Conservation (phyloP, 768 basidiomycete genomes). For the Serendipita vermifera region DNA sequence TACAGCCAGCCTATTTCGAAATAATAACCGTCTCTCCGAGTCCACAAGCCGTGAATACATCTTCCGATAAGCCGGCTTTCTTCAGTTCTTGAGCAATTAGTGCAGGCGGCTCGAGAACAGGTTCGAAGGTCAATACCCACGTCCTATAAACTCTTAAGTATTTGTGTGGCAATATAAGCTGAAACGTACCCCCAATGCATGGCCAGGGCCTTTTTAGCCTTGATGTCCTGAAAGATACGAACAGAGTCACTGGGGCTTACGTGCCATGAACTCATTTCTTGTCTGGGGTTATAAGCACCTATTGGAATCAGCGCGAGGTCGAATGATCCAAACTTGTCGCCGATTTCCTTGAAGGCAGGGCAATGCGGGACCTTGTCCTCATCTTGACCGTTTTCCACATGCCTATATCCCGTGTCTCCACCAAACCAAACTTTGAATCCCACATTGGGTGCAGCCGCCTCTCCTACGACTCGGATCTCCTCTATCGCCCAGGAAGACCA, state of each 20-base stretch:
- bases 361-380: conserved; percentile 43
- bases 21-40: conserved; percentile 44
- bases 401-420: conserved; percentile 55
- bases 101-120: conserved; percentile 48
- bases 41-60: conserved; percentile 41
- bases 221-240: conserved; percentile 48
- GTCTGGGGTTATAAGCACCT: conserved; percentile 44
- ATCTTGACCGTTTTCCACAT: conserved; percentile 34
- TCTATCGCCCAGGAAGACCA: conserved; percentile 59
- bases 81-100: conserved; percentile 40
- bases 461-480: conserved; percentile 30
- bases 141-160: conserved; percentile 28
- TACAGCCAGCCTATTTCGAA: background rate
- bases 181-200: conserved; percentile 55
- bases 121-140: conserved; percentile 41
- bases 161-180: background rate
- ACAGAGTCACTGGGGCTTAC: conserved; percentile 58
- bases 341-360: conserved; percentile 64
- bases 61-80: conserved; percentile 38
- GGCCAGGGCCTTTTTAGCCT: conserved; percentile 44
- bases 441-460: conserved; percentile 12
- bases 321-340: conserved; percentile 45
- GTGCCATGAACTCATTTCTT: conserved; percentile 47
- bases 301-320: conserved; percentile 58
- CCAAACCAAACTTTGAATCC: conserved; percentile 42